A percentile compares a stretch with the other conserved stretches of the same genome.
Evolutionary conservation across 345 rosid species (phyloP).

Genomic region (Psidium friedrichsthalianum): DNA sequence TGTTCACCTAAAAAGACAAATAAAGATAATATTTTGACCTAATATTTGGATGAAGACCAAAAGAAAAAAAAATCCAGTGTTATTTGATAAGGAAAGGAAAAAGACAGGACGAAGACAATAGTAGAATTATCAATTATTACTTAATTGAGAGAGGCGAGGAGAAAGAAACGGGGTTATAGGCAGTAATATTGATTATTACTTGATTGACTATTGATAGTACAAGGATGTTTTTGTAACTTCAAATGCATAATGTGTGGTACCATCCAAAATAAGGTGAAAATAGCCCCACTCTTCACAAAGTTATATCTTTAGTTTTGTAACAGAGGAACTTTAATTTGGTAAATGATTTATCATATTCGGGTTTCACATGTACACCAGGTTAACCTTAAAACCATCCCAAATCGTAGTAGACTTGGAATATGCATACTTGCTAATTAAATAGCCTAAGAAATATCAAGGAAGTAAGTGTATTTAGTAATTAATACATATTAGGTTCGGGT

Average conservation of each 20-base stretch:
- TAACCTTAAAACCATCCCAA: background rate
- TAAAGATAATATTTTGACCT: background rate
- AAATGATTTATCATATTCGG: background rate
- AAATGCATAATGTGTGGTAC: too few species aligned
- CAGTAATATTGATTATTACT: too few species aligned
- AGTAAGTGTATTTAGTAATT: background rate
- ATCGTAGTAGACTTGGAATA: background rate
- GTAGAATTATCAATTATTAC: background rate
- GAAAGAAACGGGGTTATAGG: background rate
- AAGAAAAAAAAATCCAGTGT: background rate
- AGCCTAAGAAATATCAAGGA: background rate
- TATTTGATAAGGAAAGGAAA: background rate
- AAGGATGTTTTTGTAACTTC: too few species aligned
- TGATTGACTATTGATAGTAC: too few species aligned
- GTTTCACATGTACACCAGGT: background rate
- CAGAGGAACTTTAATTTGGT: background rate
- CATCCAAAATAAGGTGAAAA: too few species aligned
- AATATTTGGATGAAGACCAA: background rate
- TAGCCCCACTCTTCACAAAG: background rate
- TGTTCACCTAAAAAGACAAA: background rate
- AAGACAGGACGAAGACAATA: background rate
- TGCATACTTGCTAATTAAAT: background rate
- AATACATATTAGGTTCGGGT: background rate
- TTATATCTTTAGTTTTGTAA: background rate
- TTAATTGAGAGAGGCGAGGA: background rate